Evolutionary conservation across 129 eudicot species (phyloP).

Genomic region (Lactuca sativa): DNA sequence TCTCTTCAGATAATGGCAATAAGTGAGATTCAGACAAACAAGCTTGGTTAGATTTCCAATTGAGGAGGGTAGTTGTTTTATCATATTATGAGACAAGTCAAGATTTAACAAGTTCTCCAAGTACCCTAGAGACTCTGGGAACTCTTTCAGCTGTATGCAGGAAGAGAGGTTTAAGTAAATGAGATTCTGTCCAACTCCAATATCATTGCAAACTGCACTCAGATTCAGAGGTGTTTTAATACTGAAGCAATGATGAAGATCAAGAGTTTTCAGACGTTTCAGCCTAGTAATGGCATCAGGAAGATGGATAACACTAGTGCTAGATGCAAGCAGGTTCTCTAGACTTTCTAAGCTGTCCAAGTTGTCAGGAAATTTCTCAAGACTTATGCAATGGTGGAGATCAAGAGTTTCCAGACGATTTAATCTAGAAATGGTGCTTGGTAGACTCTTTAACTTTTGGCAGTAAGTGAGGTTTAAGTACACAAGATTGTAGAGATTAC

Average conservation of each 20-base stretch:
- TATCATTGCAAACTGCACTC: background rate
- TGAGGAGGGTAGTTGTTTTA: slow-evolving; percentile 21
- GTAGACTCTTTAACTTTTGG: slow-evolving; percentile 17
- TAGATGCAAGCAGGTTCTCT: slow-evolving; percentile 15
- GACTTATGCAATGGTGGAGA: slow-evolving; percentile 20
- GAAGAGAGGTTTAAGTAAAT: slow-evolving; percentile 17
- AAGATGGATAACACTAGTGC: slow-evolving; percentile 11
- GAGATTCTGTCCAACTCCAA: slow-evolving; percentile 12
- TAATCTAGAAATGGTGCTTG: slow-evolving; percentile 13
- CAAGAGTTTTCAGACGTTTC: slow-evolving; percentile 1
- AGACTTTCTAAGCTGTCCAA: slow-evolving; percentile 9
- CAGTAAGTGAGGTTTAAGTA: slow-evolving; percentile 16
- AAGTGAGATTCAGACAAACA: slow-evolving; percentile 18
- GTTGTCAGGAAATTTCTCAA: slow-evolving; percentile 10
- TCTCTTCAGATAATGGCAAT: background rate
- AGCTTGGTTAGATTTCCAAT: slow-evolving; percentile 20
- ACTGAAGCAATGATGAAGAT: slow-evolving; percentile 23
- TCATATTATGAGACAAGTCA: slow-evolving; percentile 26
- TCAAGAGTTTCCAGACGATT: slow-evolving; percentile 14
- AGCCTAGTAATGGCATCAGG: slow-evolving; percentile 12
- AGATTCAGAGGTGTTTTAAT: slow-evolving; percentile 17
- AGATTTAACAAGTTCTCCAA: slow-evolving; percentile 10
- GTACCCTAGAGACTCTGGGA: slow-evolving; percentile 8
- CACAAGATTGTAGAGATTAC: slow-evolving; percentile 22
- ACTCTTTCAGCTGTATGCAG: slow-evolving; percentile 12